Conservation (phyloP, 139 green algal genomes). For the Chlamydomonas schloesseri region DNA sequence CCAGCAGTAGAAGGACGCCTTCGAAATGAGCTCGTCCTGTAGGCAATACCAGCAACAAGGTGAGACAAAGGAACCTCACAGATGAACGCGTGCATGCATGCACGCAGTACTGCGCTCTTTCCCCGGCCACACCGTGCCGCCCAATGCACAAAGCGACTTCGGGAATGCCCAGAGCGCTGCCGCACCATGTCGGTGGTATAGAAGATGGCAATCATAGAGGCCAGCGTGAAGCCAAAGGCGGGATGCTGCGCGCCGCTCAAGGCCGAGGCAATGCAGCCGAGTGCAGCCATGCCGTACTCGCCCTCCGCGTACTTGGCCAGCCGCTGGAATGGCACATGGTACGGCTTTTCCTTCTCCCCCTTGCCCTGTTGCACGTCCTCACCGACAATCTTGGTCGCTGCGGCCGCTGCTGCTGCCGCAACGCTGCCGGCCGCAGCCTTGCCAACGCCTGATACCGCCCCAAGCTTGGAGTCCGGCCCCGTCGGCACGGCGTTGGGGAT, state of each 20-base stretch:
- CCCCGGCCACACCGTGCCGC: no score
- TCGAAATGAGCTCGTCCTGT: slow-evolving; percentile 32
- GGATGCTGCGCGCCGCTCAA: slow-evolving; percentile 75
- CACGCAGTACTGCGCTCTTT: no score
- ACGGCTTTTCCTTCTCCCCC: slow-evolving; percentile 13
- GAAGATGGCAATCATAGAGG: slow-evolving; percentile 18
- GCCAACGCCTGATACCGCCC: background rate
- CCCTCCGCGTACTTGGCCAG: slow-evolving; percentile 68
- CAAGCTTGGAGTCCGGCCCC: no score
- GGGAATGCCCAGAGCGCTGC: no score
- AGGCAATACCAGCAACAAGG: background rate
- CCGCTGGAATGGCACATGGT: slow-evolving; percentile 62
- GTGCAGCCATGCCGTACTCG: slow-evolving; percentile 58
- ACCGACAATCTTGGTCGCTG: background rate
- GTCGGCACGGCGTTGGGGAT: background rate
- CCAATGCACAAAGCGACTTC: no score
- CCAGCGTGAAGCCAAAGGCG: slow-evolving; percentile 69
- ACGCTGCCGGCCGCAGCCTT: background rate
- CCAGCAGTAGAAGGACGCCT: slow-evolving; percentile 64
- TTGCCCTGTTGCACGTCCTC: slow-evolving; percentile 3
- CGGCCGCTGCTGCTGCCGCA: background rate
- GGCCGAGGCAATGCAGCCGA: slow-evolving; percentile 60
- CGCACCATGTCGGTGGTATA: background rate
- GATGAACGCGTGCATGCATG: background rate
- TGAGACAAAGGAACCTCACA: background rate